Base-by-base conservation (phyloP, 306 rosid species). In the Rosa multiflora region DNA sequence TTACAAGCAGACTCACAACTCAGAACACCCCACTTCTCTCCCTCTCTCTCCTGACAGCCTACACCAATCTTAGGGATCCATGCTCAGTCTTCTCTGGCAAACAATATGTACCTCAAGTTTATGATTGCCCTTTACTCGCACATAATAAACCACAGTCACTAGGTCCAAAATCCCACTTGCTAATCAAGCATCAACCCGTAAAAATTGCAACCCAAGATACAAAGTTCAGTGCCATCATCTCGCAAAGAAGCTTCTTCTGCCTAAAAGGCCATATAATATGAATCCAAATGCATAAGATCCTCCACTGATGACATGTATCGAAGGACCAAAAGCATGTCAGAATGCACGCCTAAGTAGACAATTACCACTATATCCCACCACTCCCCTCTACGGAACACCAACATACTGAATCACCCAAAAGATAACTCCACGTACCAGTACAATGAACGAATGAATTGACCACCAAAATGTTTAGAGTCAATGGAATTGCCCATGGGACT, bases 261-360 rank as follows among this genome's bases (percentile, higher is more conserved):
- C 44, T 72, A 58, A 67, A 21, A 29, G 80, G 53, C 73, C 72
- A 67, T 35, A 35, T 40, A 39, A 18, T 20, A 67, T 68, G 73
- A 56, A 75, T 70, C 80, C 69, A 77, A 75, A 70, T 49, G 68
- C 44, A 59, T 68, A 63, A 68, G 39, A 84, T 73, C 78, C 79
- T 74, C 86, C 86, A 83, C 78, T 77, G 73, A 70, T 83, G 76
- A 62, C 56, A 77, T 29, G 82, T 52, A 77, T 72, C 75, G 74
- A 77, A 72, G 74, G 63, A 63, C 76, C 86, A 82, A 76, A 78
- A 80, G 76, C 73, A 75, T 72, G 74, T 78, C 85, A 58, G 81
- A 48, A 85, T 73, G 80, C 67, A 70, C 67, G 44, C 66, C 75
- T 80, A 80, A 51, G 66, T 56, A 51, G 61, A 79, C 70, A 78